A percentile compares a stretch with the other conserved stretches of the same genome.
Conservation (phyloP, 768 basidiomycete species). For the Leccinum fibrillosum region DNA sequence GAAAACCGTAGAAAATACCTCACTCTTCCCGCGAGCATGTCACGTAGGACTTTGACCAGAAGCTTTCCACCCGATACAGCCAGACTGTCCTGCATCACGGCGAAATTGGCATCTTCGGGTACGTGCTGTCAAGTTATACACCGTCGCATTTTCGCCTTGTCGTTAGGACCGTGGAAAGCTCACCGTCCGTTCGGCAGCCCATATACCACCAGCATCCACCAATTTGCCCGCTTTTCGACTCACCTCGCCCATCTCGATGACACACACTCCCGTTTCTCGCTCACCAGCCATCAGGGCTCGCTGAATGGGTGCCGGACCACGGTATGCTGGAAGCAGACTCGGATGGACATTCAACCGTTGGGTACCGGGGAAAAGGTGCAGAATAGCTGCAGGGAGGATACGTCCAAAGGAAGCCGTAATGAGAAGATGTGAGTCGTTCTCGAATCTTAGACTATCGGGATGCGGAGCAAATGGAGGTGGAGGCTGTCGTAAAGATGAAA, state of each 20-base stretch:
- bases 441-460: constrained; percentile 6
- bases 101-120: constrained; percentile 50
- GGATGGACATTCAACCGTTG: constrained; percentile 86
- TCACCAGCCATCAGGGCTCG: constrained; percentile 70
- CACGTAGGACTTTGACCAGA: constrained; percentile 66
- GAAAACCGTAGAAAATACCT: constrained; percentile 5
- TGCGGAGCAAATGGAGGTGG: constrained; percentile 35
- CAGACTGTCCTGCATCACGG: constrained; percentile 53
- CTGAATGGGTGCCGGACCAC: constrained; percentile 92
- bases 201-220: constrained; percentile 77
- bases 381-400: constrained; percentile 63
- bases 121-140: constrained; percentile 42
- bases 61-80: constrained; percentile 65
- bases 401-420: constrained; percentile 91
- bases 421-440: constrained; percentile 51
- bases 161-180: no score
- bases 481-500: constrained; percentile 36
- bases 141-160: neutral
- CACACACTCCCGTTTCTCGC: constrained; percentile 70
- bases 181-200: constrained; percentile 48
- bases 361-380: constrained; percentile 55
- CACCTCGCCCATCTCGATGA: constrained; percentile 71
- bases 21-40: constrained; percentile 58
- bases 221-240: constrained; percentile 45
- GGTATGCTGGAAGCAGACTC: constrained; percentile 78